Conservation (phyloP, 257 asterid genomes). For the Solanum infundibuliforme region DNA sequence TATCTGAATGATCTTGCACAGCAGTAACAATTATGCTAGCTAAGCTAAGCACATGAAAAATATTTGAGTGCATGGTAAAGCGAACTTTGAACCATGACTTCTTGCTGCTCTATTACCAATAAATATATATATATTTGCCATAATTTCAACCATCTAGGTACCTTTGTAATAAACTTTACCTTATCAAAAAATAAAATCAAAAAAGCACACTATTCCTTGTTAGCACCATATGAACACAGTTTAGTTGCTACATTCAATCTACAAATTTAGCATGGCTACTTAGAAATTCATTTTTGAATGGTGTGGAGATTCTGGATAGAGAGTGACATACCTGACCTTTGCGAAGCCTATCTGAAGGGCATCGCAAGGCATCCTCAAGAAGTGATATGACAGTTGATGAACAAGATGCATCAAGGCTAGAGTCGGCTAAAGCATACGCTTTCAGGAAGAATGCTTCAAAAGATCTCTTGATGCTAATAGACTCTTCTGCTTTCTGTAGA, state of each 20-base stretch:
- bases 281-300: neutral
- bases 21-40: neutral
- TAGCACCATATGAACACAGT: neutral
- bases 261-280: neutral
- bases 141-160: neutral
- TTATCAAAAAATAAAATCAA: neutral
- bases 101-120: neutral
- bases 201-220: neutral
- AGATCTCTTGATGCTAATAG: slow-evolving; percentile 81
- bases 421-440: slow-evolving; percentile 98
- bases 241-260: neutral
- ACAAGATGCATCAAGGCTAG: slow-evolving; percentile 86
- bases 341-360: slow-evolving; percentile 98
- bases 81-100: neutral
- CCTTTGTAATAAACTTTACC: neutral
- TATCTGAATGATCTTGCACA: neutral
- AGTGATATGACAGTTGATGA: slow-evolving; percentile 80
- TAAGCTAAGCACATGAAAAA: neutral
- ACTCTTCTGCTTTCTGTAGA: slow-evolving; percentile 85
- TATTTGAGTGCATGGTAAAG: neutral
- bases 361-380: slow-evolving; percentile 91
- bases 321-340: slow-evolving; percentile 79
- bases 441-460: slow-evolving; percentile 97
- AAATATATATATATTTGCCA: neutral
- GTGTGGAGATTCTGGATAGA: neutral